phyloP scores from a whole-genome alignment of 495 filamentous ascomycete species.

The Ramalina peruviana region DNA sequence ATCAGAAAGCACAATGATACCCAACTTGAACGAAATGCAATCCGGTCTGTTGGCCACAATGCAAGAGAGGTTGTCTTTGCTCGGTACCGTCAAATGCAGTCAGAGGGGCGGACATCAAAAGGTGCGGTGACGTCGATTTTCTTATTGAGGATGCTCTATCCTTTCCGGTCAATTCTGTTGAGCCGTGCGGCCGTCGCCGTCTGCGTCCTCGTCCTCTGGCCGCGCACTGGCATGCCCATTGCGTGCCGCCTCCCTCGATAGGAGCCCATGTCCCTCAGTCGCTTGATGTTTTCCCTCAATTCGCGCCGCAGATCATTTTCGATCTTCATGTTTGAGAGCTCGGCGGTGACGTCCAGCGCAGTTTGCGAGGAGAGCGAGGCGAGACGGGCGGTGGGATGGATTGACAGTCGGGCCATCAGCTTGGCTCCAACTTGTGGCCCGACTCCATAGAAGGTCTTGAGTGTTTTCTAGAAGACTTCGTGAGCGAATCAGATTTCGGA shows the following conservation, averaged over 20 bases:
- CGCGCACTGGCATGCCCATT: constrained; percentile 72
- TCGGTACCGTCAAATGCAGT: neutral
- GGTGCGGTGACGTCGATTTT: no score
- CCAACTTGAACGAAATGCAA: neutral
- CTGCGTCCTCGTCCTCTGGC: constrained; percentile 76
- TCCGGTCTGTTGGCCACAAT: no score
- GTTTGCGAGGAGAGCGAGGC: constrained; percentile 56
- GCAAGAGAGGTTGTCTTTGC: neutral
- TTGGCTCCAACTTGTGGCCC: constrained; percentile 54
- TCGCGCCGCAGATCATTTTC: constrained; percentile 75
- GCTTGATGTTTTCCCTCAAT: constrained; percentile 67
- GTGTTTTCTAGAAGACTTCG: constrained; percentile 47
- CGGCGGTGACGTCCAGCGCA: constrained; percentile 63
- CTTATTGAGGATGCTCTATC: constrained; percentile 7
- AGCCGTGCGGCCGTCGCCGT: constrained; percentile 63
- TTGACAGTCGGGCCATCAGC: constrained; percentile 73
- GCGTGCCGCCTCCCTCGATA: constrained; percentile 87
- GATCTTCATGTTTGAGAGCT: constrained; percentile 82
- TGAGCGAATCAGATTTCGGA: constrained; percentile 6
- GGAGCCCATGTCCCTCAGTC: constrained; percentile 79
- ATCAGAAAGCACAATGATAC: neutral
- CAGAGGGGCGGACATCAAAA: no score
- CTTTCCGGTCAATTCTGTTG: constrained; percentile 61
- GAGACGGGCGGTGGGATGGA: constrained; percentile 68
- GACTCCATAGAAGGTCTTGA: constrained; percentile 82